phyloP scores from a whole-genome alignment of 495 filamentous ascomycete genomes.

The Glutinoglossum americanum region DNA sequence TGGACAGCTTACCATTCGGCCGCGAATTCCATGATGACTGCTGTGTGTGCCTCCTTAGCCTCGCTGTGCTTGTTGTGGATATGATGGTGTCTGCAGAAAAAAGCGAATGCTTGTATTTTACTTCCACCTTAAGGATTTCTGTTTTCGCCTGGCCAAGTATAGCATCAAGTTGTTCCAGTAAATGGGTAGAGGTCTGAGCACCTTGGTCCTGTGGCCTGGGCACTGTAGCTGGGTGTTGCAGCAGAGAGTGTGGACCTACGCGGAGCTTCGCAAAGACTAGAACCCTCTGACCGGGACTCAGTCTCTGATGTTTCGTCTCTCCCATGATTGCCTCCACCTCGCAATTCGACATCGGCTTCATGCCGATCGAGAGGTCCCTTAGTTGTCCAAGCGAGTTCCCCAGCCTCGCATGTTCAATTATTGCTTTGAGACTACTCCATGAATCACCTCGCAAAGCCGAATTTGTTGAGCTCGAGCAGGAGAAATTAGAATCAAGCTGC shows the following conservation, averaged over 20 bases:
- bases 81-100: background rate
- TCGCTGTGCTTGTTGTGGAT: background rate
- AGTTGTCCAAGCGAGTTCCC: background rate
- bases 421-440: background rate
- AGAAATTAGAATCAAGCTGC: background rate
- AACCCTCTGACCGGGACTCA: constrained; percentile 1
- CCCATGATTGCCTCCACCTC: background rate
- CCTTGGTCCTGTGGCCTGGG: background rate
- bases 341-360: background rate
- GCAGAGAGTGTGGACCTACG: background rate
- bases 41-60: background rate
- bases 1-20: background rate
- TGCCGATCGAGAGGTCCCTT: background rate
- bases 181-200: background rate
- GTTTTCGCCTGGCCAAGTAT: constrained; percentile 1
- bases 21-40: background rate
- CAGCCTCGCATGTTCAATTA: background rate
- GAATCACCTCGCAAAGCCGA: background rate
- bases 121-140: constrained; percentile 1
- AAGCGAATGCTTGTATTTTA: constrained; percentile 1
- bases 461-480: background rate
- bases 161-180: background rate
- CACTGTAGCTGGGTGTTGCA: background rate
- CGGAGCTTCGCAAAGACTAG: background rate
- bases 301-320: background rate